Base-by-base conservation (phyloP, 1,284 basidiomycete species). In the Pseudozyma hubeiensis region DNA sequence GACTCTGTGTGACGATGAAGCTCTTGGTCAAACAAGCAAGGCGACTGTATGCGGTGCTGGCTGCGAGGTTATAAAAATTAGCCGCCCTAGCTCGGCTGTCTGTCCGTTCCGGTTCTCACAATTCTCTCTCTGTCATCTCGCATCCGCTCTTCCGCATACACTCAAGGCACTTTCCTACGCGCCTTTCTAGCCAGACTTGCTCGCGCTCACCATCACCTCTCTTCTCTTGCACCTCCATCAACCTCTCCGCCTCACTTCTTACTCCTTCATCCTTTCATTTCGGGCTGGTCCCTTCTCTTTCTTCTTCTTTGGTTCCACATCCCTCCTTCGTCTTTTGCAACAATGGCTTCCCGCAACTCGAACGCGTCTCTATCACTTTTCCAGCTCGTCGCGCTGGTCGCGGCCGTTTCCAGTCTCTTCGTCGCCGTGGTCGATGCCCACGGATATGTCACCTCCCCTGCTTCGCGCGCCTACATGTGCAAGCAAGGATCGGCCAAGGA, bases 391-490 rank as follows among this genome's bases (percentile, higher is more conserved):
- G 66, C 57, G 66, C 66, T 70, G 67, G 62, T 64, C 62, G 62
- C 64, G 33, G 45, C 43, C 17, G 34, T 72, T 16, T 65, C 52
- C 16, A 63, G 57, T 41, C 65, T 80, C 43, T 69, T 79, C 31
- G 37, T 69, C 31, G 30, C 51, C 50, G 60, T 70, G 9, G 72
- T 71, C 11, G 49, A 70, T 17, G 72, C 72, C 29, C 72, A 75
- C 35, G 72, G 72, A 48, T 67, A 68, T 51, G 61, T 65, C 39
- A 57, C 54, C 24, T 91, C 44, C 85, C 85, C 40, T 85, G 84
- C 66, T 87, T 88, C 88, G 9, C 55, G 76, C 85, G 78, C 90
- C 90, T 70, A 90, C 86, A 80, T 91, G 90, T 40, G 81, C 77
- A 31, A 85, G 78, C 31, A 84, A 84, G 51, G 85, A 82, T 29